Percentiles rank a stretch among this genome's conserved stretches.
Conservation (phyloP, 129 eudicot genomes). For the Saussurea involucrata region DNA sequence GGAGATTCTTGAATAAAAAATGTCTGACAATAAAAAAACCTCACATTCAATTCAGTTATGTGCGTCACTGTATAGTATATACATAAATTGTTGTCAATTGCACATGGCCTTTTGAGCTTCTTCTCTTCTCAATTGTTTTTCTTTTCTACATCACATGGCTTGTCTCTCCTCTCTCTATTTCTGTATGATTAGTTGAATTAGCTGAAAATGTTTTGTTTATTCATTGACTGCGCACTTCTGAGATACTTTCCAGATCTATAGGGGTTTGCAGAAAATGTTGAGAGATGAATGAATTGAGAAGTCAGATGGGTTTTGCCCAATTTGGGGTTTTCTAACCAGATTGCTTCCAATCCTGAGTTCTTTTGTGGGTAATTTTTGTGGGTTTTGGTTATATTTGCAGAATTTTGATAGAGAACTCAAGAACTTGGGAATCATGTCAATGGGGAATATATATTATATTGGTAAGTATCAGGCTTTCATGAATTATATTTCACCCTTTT, state of each 20-base stretch:
- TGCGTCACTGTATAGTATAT: conserved; percentile 26
- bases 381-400: conserved; percentile 4
- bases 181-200: conserved; percentile 25
- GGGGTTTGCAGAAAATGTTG: conserved; percentile 3
- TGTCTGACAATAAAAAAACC: conserved; percentile 18
- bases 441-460: conserved; percentile 9
- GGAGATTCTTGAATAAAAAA: conserved; percentile 21
- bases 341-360: neutral
- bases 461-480: conserved; percentile 22
- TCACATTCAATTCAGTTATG: conserved; percentile 36
- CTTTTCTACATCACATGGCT: conserved; percentile 51
- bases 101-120: conserved; percentile 73
- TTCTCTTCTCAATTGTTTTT: conserved; percentile 23
- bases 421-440: conserved; percentile 19
- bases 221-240: conserved; percentile 40
- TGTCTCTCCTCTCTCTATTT: conserved; percentile 40
- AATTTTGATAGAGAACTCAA: conserved; percentile 14
- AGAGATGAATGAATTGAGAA: neutral
- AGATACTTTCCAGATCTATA: conserved; percentile 75
- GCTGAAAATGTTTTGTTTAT: conserved; percentile 32
- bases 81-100: conserved; percentile 40
- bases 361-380: neutral
- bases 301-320: conserved; percentile 11
- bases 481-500: conserved; percentile 4
- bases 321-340: neutral